phyloP scores from a whole-genome alignment of 225 moss, liverwort and hornwort species.

The Bryum argenteum region DNA sequence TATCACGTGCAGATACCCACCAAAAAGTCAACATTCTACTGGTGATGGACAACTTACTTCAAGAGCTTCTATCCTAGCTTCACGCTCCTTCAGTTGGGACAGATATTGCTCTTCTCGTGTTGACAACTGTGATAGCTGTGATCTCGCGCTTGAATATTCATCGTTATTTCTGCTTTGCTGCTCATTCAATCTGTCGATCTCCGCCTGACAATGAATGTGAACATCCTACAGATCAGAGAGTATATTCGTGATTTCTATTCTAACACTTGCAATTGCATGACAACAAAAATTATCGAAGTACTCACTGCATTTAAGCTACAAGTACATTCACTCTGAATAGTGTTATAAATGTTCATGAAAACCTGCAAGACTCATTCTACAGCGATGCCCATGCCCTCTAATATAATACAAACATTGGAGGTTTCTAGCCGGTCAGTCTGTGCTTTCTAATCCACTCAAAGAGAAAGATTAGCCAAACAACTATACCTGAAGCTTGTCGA shows the following conservation, averaged over 20 bases:
- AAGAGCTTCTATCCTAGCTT: constrained; percentile 57
- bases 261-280: background rate
- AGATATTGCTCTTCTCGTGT: constrained; percentile 61
- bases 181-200: constrained; percentile 53
- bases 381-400: constrained; percentile 5
- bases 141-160: constrained; percentile 40
- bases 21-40: constrained; percentile 13
- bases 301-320: background rate
- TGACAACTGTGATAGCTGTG: constrained; percentile 46
- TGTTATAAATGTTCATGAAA: constrained; percentile 1
- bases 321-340: background rate
- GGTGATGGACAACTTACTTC: constrained; percentile 48
- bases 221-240: background rate
- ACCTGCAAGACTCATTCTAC: constrained; percentile 2
- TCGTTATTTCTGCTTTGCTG: constrained; percentile 50
- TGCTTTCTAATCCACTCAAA: constrained; percentile 20
- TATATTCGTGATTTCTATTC: too few species aligned
- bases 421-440: constrained; percentile 9
- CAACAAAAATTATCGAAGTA: constrained; percentile 1
- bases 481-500: constrained; percentile 74
- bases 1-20: constrained; percentile 7
- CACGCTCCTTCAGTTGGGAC: constrained; percentile 58
- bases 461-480: constrained; percentile 1
- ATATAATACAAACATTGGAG: background rate
- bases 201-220: constrained; percentile 35